Evolutionary conservation across 495 filamentous ascomycete species (phyloP).

Genomic region (Neurospora sp.): DNA sequence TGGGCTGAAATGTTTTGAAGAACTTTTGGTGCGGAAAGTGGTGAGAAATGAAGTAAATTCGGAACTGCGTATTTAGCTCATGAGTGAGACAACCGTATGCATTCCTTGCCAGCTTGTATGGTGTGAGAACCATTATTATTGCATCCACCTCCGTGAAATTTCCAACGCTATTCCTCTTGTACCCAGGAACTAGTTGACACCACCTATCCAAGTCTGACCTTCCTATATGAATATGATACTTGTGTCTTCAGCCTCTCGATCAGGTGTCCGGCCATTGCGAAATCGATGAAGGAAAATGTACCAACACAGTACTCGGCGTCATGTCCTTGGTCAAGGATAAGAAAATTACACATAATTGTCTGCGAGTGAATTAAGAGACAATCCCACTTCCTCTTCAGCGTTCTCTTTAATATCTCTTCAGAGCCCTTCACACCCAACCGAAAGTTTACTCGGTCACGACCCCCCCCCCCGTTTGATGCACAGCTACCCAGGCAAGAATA

Average conservation of each 20-base stretch:
- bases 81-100: too few relatives aligned
- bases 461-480: too few relatives aligned
- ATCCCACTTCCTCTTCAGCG: background rate
- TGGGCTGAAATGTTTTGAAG: background rate
- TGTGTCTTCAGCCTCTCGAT: fast-evolving
- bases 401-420: fast-evolving
- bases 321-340: background rate
- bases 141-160: background rate
- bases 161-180: background rate
- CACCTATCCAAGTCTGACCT: background rate
- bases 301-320: background rate
- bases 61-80: too few relatives aligned
- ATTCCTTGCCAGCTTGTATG: too few relatives aligned
- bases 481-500: too few relatives aligned
- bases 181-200: too few relatives aligned
- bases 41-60: too few relatives aligned
- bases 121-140: background rate
- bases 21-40: background rate
- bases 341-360: too few relatives aligned
- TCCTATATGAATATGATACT: fast-evolving
- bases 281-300: background rate
- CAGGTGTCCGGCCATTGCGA: background rate
- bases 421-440: background rate
- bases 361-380: too few relatives aligned
- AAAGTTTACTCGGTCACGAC: background rate